A percentile compares a stretch with the other conserved stretches of the same genome.
These are phyloP conservation scores for Triangularia setosa DNA, from an alignment of 2,329 filamentous ascomycete species.

Conservation along the genomic window DNA sequence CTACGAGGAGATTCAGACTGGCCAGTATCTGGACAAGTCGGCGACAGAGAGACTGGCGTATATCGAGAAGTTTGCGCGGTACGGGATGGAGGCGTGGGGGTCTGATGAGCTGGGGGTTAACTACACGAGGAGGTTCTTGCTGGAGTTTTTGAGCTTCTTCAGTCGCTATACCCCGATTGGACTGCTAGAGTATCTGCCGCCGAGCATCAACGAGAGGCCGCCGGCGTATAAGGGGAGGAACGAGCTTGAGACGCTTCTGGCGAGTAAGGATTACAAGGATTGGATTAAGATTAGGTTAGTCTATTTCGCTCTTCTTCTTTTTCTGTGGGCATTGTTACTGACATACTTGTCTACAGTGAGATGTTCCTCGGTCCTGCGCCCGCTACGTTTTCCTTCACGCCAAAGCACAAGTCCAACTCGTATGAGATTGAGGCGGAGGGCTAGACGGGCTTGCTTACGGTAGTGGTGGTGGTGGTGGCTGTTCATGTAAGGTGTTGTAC, in stretches of 20 bases:
- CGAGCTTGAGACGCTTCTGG: constrained; percentile 90
- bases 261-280: constrained; percentile 87
- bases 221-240: constrained; percentile 79
- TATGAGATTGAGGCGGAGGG: constrained; percentile 68
- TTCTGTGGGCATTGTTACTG: not conserved
- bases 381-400: constrained; percentile 87
- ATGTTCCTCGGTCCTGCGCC: constrained; percentile 96
- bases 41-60: constrained; percentile 80
- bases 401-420: constrained; percentile 94
- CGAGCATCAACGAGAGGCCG: constrained; percentile 82
- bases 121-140: constrained; percentile 82
- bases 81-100: constrained; percentile 92
- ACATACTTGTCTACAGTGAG: constrained; percentile 55
- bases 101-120: constrained; percentile 92
- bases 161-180: constrained; percentile 90
- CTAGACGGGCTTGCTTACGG: constrained; percentile 6
- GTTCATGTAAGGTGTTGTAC: not conserved
- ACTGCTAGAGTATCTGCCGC: constrained; percentile 81
- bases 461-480: not conserved
- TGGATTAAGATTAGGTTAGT: constrained; percentile 97
- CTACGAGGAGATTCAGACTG: constrained; percentile 90
- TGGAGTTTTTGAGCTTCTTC: constrained; percentile 94
- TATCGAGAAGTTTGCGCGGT: constrained; percentile 83
- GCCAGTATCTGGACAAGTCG: constrained; percentile 94
- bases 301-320: not conserved